Evolutionary conservation across 352 stramenopile genomes (phyloP), one percentile per base, ranked within the genome.

Genomic region (Phytophthora agathidicida): DNA sequence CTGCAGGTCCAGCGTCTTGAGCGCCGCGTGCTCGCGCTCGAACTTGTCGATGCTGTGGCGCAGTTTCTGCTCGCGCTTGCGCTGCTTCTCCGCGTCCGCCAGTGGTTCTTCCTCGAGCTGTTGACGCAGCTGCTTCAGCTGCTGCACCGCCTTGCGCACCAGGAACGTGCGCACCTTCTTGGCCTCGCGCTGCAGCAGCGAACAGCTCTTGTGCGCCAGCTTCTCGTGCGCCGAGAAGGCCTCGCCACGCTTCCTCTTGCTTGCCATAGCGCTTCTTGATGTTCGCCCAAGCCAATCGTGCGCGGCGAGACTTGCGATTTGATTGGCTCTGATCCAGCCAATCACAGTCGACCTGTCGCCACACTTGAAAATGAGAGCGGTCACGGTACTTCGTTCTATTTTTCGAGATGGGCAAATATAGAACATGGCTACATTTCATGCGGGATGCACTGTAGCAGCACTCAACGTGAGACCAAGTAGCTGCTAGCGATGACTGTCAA

Each of bases 121-220:
- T 30, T 71, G 51, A 11, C 75, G 61, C 22, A 74, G 49, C 64
- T 89, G 75, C 68, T 93, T 93, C 54, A 93, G 73, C 53, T 91
- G 77, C 63, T 88, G 74, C 59, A 93, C 70, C 9, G 52, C 63
- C 63, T 89, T 89, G 49, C 75, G 81, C 60, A 85, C 66, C 23
- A 84, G 48, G 46, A 93, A 91, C 17, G 70, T 58, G 52, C 75
- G 73, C 31, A 91, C 75, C 55, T 91, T 91, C 70, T 93, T 93
- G 27, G 71, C 69, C 55, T 93, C 83, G 30, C 83, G 80, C 67
- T 89, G 80, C 67, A 93, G 65, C 43, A 89, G 49, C 48, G 72
- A 68, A 39, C 63, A 69, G 58, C 78, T 89, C 71, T 93, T 89
- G 72, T 93, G 83, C 56, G 77, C 68, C 37, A 89, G 79, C 46